Base-by-base conservation (phyloP, 331 rosid species). In the Spiraea crenata region DNA sequence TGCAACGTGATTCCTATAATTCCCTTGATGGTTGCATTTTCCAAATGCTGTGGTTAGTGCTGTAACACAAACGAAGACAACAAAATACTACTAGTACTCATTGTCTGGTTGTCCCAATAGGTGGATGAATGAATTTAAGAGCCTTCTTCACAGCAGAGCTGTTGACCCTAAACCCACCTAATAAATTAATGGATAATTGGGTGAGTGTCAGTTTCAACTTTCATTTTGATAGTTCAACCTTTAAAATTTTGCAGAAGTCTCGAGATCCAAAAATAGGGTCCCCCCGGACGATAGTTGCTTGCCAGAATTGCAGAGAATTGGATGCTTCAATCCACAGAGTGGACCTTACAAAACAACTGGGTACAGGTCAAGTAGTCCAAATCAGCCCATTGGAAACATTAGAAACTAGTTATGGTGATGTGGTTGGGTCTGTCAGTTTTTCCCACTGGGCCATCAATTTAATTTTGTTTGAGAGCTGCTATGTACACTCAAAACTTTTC, bases 171-270 rank as follows among this genome's bases (percentile, higher is more conserved):
- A 5, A 20, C 35, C 54, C 74, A 74, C 77, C 73, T 13, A 65
- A 65, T 46, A 20, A 57, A 56, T 57, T 55, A 55, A 55, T 31
- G 51, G 48, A n/a, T 39, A 19, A 25, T 14, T 50, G 48, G 49
- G 17, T 62, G 58, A 17, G 63, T 72, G 65, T 74, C 72, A 65
- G 58, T 25, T 56, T 65, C 72, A 17, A 34, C 63, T 65, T 60
- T 57, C 31, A 25, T 25, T 25, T 25, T 58, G 14, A 55, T 46
- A 42, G 45, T 31, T 42, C 73, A 55, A 37, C 39, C 51, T 37
- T 74, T 34, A 12, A 13, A 65, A 4, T 46, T 65, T 25, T 25
- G 57, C 57, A 57, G 73, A 55, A 41, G 34, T 55, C 49, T 55
- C 57, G n/a, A 15, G 40, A 45, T 12, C 66, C 59, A 74, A 50